Evolutionary conservation across 768 basidiomycete species (phyloP), one percentile per base, ranked within the genome.

Genomic region (Auriscalpium vulgare): DNA sequence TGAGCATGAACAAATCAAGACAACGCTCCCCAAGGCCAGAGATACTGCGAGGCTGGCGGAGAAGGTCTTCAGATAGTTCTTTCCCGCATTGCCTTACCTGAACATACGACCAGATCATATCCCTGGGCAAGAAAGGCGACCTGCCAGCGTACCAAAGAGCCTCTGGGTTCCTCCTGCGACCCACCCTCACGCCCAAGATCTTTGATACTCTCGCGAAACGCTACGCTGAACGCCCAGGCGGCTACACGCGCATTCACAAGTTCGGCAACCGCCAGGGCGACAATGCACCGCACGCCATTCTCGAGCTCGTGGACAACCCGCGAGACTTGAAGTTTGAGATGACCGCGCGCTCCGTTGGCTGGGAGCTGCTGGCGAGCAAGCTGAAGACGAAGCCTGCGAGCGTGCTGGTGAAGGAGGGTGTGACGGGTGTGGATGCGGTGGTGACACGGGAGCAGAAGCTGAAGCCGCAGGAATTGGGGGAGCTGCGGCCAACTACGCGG

Each of bases 271-370:
- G 95, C 6, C 77, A 74, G 55, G 94, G 95, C 13, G 97, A 99
- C 74, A 91, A 95, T 64, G 97, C 97, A 23, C 92, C 94, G 2
- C 79, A 86, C 63, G 94, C 95, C 4, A 82, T 99, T 59, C 71
- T 99, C 46, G 91, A 95, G 68, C 76, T 99, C n/a, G 95, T 98
- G 35, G 97, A 98, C 75, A 88, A 89, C 65, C 91, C 92, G 14
- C 76, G 80, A 56, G 97, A 99, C 72, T 73, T 97, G 45, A 84
- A 85, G 58, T 88, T 85, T 67, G 92, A 95, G 68, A 82, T 95
- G 77, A 87, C 90, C 14, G 88, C 95, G 21, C 82, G 91, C 53
- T 83, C 91, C 1, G 78, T 95, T 35, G 97, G 93, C 1, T 83
- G 89, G 76, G 95, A 98, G 65, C 63, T 92, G 37, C 65, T 88